Evolutionary conservation across 352 stramenopile species (phyloP).

Genomic region (Phytopythium delawarense): DNA sequence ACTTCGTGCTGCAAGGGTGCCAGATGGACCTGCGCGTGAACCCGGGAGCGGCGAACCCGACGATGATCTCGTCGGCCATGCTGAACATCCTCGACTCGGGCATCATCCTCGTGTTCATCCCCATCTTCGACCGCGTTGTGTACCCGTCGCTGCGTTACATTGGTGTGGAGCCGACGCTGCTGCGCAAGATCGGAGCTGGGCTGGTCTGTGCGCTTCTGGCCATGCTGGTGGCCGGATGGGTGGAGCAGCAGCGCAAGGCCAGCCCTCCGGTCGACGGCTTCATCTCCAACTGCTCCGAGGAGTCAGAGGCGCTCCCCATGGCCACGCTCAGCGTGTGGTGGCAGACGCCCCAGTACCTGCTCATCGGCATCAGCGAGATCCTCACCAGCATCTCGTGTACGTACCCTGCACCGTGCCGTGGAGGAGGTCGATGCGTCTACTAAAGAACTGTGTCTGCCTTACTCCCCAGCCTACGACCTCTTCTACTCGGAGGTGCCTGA

Average conservation of each 20-base stretch:
- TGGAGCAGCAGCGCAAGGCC: conserved; percentile 73
- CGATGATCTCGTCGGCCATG: conserved; percentile 82
- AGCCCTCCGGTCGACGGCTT: conserved; percentile 40
- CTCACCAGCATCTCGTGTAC: conserved; percentile 87
- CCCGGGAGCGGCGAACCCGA: conserved; percentile 23
- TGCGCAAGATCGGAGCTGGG: conserved; percentile 87
- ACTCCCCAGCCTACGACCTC: conserved; percentile 70
- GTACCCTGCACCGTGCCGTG: conserved; percentile 7
- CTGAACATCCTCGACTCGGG: conserved; percentile 85
- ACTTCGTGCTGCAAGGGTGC: conserved; percentile 86
- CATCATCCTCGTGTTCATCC: conserved; percentile 89
- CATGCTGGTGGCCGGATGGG: conserved; percentile 65
- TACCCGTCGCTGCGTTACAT: conserved; percentile 70
- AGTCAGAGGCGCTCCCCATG: conserved; percentile 62
- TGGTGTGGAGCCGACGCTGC: conserved; percentile 67
- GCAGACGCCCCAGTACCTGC: conserved; percentile 89
- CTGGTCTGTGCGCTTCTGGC: conserved; percentile 76
- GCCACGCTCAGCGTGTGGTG: conserved; percentile 85
- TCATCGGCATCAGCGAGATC: conserved; percentile 88
- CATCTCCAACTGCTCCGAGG: conserved; percentile 73
- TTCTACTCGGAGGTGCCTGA: conserved; percentile 91
- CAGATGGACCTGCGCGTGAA: conserved; percentile 87
- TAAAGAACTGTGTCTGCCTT: background rate
- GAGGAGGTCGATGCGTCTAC: background rate
- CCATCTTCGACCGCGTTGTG: conserved; percentile 80